Evolutionary conservation across 306 rosid species (phyloP).

Genomic region (Gastrolobium villosum): DNA sequence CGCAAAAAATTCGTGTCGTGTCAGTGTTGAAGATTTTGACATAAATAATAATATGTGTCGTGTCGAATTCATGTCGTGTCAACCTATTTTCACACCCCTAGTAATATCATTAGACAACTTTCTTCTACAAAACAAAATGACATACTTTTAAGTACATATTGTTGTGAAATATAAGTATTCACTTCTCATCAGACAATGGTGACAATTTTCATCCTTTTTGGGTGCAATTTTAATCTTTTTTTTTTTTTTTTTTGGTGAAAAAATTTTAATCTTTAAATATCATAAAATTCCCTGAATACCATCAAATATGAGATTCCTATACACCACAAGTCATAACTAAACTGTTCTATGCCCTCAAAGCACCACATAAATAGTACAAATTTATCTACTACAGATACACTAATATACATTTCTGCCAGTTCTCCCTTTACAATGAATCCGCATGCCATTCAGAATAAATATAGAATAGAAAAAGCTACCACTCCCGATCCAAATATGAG

Average conservation of each 20-base stretch:
- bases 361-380: conserved; percentile 30
- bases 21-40: too few relatives aligned
- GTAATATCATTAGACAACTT: too few relatives aligned
- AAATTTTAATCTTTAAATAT: conserved; percentile 8
- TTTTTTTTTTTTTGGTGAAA: too few relatives aligned
- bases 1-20: too few relatives aligned
- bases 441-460: conserved; percentile 41
- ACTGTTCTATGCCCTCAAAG: conserved; percentile 29
- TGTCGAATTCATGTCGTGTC: too few relatives aligned
- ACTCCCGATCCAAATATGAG: conserved; percentile 38
- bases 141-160: too few relatives aligned
- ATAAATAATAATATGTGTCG: too few relatives aligned
- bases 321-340: conserved; percentile 40
- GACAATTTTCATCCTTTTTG: too few relatives aligned
- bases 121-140: too few relatives aligned
- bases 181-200: too few relatives aligned
- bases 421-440: conserved; percentile 42
- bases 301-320: conserved; percentile 39
- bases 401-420: conserved; percentile 45
- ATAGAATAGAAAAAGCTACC: conserved; percentile 38
- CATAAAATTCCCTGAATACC: conserved; percentile 35
- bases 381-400: conserved; percentile 6
- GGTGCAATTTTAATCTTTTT: neutral
- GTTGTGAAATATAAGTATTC: too few relatives aligned
- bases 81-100: too few relatives aligned